Base-by-base conservation (phyloP, 2,329 filamentous ascomycete species). In the Teratosphaeria nubilosa region DNA sequence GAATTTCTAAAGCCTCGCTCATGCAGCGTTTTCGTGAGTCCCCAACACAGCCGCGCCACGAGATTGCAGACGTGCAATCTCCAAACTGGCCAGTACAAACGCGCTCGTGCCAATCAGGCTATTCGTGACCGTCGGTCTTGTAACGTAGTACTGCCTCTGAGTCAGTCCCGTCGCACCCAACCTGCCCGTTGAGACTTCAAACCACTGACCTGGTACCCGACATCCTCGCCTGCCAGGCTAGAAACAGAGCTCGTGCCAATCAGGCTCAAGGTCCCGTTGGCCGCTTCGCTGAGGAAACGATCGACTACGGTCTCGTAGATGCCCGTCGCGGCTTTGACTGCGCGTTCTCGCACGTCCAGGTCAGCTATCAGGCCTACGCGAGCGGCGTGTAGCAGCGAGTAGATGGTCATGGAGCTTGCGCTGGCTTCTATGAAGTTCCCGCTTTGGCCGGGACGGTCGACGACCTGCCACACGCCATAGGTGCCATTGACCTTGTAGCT, bases 371-470 rank as follows among this genome's bases (percentile, higher is more conserved):
- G 68, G 0, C 76, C 77, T 5, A 75, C 51, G 31, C 73, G 65
- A 9, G 72, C 69, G 0, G 77, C 81, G 62, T 75, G 78, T 13
- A 83, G 66, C 60, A 82, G 69, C 0, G 79, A 76, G 57, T 80
- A 82, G 0, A 76, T 73, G 63, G 83, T 84, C 78, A 86, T 82
- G 1, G 78, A 79, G 10, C 77, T 79, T 11, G 76, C 80, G 56
- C 80, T 83, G 32, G 78, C 80, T 72, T 86, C 83, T 45, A 86
- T 75, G 65, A 83, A 86, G 65, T 86, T 86, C 0, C 78, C 79
- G 32, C 74, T 68, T 64, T 1, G 75, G 6, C 63, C 76, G 0
- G 77, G 75, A 45, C 77, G 75, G 59, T 76, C 77, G 71, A 85
- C 77, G 48, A 85, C 71, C 61, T 83, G 73, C 79, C 81, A 84